Percentiles rank a stretch among this genome's conserved stretches.
These are phyloP conservation scores for Peribolospora baueri DNA, from an alignment of 768 basidiomycete species.

Conservation along the genomic window DNA sequence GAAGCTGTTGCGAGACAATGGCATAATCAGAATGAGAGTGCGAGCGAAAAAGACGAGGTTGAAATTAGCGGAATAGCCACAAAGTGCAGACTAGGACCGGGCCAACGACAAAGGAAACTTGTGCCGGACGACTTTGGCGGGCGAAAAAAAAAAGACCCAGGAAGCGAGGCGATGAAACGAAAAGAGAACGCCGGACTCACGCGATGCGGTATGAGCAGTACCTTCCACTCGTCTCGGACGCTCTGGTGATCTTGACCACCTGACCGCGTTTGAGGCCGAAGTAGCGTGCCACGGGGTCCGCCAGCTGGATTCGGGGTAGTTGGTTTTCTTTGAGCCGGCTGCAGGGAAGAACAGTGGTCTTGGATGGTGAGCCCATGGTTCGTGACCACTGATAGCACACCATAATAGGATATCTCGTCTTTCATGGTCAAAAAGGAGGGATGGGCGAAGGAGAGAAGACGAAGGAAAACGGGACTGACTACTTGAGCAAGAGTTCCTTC, in stretches of 20 bases:
- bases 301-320: conserved; percentile 81
- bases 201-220: conserved; percentile 21
- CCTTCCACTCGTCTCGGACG: conserved; percentile 85
- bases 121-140: too few relatives aligned
- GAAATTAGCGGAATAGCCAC: too few relatives aligned
- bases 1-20: too few relatives aligned
- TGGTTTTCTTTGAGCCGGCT: conserved; percentile 97
- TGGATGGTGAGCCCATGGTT: not conserved
- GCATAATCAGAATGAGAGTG: too few relatives aligned
- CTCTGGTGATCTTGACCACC: conserved; percentile 93
- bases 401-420: not conserved
- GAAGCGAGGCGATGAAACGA: too few relatives aligned
- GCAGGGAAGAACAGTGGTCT: not conserved
- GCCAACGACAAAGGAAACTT: too few relatives aligned
- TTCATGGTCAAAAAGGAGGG: not conserved
- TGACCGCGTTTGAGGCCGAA: conserved; percentile 87
- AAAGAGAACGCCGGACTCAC: too few relatives aligned
- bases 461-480: conserved; percentile 35
- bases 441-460: not conserved
- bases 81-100: too few relatives aligned
- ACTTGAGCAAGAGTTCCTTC: conserved; percentile 60
- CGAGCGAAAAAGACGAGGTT: too few relatives aligned
- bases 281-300: conserved; percentile 94
- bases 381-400: not conserved
- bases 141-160: too few relatives aligned